These are phyloP conservation scores for Blastobotrys mokoenaii DNA, from an alignment of 805 yeast genomes.

Conservation along the genomic window DNA sequence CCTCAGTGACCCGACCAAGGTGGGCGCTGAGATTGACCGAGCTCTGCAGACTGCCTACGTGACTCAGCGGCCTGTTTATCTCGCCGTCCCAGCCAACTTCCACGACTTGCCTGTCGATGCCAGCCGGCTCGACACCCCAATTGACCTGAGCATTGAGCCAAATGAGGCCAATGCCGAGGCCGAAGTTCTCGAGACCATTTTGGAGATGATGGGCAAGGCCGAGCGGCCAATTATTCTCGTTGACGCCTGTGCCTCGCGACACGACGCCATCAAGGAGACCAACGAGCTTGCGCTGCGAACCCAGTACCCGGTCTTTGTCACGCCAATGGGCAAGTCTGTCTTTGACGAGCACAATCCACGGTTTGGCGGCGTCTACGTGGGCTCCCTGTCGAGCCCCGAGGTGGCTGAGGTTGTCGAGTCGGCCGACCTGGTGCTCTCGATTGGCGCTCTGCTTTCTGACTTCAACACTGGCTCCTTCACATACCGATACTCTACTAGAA, in stretches of 20 bases:
- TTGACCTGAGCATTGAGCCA: constrained; percentile 49
- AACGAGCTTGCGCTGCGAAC: constrained; percentile 53
- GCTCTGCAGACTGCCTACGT: constrained; percentile 64
- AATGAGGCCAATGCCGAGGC: constrained; percentile 55
- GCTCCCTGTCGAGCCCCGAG: constrained; percentile 66
- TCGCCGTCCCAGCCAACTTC: constrained; percentile 77
- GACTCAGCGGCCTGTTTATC: constrained; percentile 71
- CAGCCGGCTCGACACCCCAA: constrained; percentile 49
- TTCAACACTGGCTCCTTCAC: constrained; percentile 82
- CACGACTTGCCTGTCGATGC: constrained; percentile 58
- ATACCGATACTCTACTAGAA: constrained; percentile 45
- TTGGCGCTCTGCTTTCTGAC: constrained; percentile 80
- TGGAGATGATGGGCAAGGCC: constrained; percentile 47
- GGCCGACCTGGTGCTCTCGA: constrained; percentile 66
- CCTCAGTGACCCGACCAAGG: constrained; percentile 54
- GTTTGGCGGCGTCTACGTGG: constrained; percentile 82
- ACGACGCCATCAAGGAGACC: constrained; percentile 58
- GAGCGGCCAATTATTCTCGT: constrained; percentile 67
- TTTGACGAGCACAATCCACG: constrained; percentile 65
- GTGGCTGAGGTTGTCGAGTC: constrained; percentile 65
- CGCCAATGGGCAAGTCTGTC: constrained; percentile 86
- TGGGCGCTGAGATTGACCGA: constrained; percentile 65
- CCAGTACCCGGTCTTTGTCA: constrained; percentile 72
- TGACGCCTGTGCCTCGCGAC: constrained; percentile 84
- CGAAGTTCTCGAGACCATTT: constrained; percentile 49